Evolutionary conservation across 805 yeast genomes (phyloP).

Genomic region (Cyberlindnera maritima): DNA sequence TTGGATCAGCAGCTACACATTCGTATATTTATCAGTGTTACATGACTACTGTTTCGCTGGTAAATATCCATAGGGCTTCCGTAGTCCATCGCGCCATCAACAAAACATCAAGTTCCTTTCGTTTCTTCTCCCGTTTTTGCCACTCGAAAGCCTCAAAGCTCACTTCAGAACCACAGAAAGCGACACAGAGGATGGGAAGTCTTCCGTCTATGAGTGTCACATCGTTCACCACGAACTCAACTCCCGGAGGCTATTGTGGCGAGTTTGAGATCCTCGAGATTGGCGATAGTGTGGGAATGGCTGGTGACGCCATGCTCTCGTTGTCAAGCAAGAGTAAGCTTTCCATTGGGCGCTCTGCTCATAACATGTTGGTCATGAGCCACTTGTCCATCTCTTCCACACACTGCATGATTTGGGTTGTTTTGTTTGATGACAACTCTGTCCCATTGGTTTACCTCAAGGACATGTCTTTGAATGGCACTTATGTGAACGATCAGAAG

Average conservation of each 20-base stretch:
- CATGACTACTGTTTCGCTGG: too few relatives aligned
- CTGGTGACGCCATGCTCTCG: constrained; percentile 10
- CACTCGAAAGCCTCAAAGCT: not conserved
- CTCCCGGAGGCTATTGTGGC: constrained; percentile 13
- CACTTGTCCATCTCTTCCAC: constrained; percentile 41
- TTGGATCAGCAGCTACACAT: too few relatives aligned
- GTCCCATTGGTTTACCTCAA: constrained; percentile 47
- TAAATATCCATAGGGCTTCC: too few relatives aligned
- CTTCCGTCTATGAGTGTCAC: not conserved
- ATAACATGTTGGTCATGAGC: constrained; percentile 32
- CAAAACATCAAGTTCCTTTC: not conserved
- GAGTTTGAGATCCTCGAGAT: constrained; percentile 9
- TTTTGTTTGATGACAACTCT: constrained; percentile 47
- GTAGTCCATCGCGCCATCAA: too few relatives aligned
- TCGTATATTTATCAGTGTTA: too few relatives aligned
- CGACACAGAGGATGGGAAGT: not conserved
- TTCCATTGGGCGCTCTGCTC: constrained; percentile 42
- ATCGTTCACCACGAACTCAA: not conserved
- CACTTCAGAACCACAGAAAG: too few relatives aligned
- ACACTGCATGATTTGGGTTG: constrained; percentile 49
- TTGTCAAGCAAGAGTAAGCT: constrained; percentile 33
- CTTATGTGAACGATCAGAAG: constrained; percentile 37
- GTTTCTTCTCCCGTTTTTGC: not conserved
- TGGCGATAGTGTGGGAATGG: constrained; percentile 1
- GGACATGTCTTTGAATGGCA: constrained; percentile 53